Conservation (phyloP, 2,329 filamentous ascomycete genomes). For the Metarhizium robertsii region DNA sequence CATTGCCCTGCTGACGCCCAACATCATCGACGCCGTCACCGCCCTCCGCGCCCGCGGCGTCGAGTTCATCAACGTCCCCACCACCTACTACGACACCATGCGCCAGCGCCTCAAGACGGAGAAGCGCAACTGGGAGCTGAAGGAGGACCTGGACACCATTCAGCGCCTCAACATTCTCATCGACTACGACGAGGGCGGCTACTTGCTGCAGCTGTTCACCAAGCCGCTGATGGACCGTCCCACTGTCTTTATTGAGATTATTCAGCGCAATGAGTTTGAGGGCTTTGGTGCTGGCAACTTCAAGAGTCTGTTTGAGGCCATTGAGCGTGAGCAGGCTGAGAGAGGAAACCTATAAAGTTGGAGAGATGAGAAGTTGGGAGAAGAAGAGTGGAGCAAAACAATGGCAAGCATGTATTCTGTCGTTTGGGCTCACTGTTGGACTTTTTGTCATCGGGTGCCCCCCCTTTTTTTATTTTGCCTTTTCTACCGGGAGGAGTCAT, state of each 20-base stretch:
- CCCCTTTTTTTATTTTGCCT: neutral
- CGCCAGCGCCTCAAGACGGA: slow-evolving; percentile 59
- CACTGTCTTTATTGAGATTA: slow-evolving; percentile 94
- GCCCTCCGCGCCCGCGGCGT: slow-evolving; percentile 79
- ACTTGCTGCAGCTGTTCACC: slow-evolving; percentile 67
- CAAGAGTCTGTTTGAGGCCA: slow-evolving; percentile 89
- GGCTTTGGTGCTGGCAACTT: slow-evolving; percentile 95
- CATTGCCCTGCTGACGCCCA: slow-evolving; percentile 72
- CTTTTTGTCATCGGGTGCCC: too few relatives aligned
- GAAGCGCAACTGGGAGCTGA: slow-evolving; percentile 50
- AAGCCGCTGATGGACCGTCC: slow-evolving; percentile 91
- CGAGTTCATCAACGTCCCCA: slow-evolving; percentile 83
- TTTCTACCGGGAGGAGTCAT: slow-evolving; percentile 4
- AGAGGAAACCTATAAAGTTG: slow-evolving; percentile 64
- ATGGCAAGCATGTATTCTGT: too few relatives aligned
- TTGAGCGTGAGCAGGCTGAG: slow-evolving; percentile 83
- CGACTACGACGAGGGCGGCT: slow-evolving; percentile 89
- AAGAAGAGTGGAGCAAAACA: neutral
- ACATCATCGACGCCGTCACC: slow-evolving; percentile 71
- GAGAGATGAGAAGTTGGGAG: neutral
- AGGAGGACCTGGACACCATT: slow-evolving; percentile 72
- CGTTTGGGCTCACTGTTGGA: too few relatives aligned
- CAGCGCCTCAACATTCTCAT: slow-evolving; percentile 78
- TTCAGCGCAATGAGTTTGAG: slow-evolving; percentile 81
- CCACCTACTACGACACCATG: slow-evolving; percentile 79